A percentile compares a stretch with the other conserved stretches of the same genome.
phyloP scores from a whole-genome alignment of 129 eudicot species.

The Pittosporum tobira region DNA sequence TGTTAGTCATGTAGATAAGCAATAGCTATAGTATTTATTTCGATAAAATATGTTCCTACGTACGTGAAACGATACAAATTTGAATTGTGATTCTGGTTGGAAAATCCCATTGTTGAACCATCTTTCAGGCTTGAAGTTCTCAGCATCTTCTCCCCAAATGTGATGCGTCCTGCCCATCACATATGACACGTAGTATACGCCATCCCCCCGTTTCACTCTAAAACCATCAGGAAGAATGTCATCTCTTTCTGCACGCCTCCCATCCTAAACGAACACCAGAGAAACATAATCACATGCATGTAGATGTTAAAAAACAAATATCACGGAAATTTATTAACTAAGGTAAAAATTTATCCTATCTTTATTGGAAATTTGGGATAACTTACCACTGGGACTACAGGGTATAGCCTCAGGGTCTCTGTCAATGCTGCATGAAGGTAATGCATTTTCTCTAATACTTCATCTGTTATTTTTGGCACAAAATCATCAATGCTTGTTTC shows the following conservation, averaged over 20 bases:
- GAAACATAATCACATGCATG: not conserved
- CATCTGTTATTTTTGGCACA: no score
- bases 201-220: constrained; percentile 61
- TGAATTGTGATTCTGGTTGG: constrained; percentile 52
- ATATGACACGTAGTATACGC: constrained; percentile 52
- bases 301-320: no score
- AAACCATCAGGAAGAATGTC: constrained; percentile 76
- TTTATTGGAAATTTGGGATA: no score
- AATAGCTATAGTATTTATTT: not conserved
- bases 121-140: constrained; percentile 48
- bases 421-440: no score
- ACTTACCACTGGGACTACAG: no score
- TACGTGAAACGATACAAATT: constrained; percentile 48
- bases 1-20: not conserved
- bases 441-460: no score
- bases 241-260: constrained; percentile 58
- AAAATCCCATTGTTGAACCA: no score
- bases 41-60: not conserved
- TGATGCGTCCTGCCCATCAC: constrained; percentile 73
- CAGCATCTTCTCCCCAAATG: constrained; percentile 81
- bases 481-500: no score
- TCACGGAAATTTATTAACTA: no score
- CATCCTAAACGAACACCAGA: constrained; percentile 39
- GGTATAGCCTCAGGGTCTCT: no score
- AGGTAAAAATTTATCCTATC: no score